A percentile compares a stretch with the other conserved stretches of the same genome.
Conservation (phyloP, 2,329 filamentous ascomycete genomes). For the Alternaria sp. region DNA sequence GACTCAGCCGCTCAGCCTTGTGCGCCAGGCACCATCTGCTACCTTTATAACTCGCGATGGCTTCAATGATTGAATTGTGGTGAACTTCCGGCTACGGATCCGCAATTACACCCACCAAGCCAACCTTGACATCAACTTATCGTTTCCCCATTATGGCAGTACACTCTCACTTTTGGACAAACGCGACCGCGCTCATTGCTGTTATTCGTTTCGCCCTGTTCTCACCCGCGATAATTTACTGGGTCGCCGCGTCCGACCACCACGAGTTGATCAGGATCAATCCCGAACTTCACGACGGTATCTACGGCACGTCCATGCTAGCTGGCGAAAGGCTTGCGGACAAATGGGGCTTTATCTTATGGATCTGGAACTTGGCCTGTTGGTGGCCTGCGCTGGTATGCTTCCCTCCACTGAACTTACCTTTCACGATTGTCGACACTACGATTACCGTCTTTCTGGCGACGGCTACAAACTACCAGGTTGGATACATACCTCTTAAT, state of each 20-base stretch:
- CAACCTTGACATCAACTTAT: background rate
- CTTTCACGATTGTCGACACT: conserved; percentile 13
- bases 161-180: background rate
- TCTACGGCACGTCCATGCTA: conserved; percentile 11
- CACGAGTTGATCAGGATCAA: conserved; percentile 11
- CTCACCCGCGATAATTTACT: conserved; percentile 8
- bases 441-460: conserved; percentile 9
- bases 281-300: conserved; percentile 17
- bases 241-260: background rate
- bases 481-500: conserved; percentile 10
- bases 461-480: conserved; percentile 12
- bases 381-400: conserved; percentile 6
- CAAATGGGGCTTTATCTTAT: conserved; percentile 8
- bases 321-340: conserved; percentile 14
- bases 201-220: conserved; percentile 10
- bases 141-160: background rate
- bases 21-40: background rate
- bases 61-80: background rate
- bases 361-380: conserved; percentile 9
- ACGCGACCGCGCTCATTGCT: background rate
- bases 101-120: background rate
- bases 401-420: conserved; percentile 13
- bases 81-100: background rate
- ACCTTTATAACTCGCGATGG: background rate
- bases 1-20: background rate